Conservation (phyloP, 495 filamentous ascomycete species). For the Aspergillus nanangensis region DNA sequence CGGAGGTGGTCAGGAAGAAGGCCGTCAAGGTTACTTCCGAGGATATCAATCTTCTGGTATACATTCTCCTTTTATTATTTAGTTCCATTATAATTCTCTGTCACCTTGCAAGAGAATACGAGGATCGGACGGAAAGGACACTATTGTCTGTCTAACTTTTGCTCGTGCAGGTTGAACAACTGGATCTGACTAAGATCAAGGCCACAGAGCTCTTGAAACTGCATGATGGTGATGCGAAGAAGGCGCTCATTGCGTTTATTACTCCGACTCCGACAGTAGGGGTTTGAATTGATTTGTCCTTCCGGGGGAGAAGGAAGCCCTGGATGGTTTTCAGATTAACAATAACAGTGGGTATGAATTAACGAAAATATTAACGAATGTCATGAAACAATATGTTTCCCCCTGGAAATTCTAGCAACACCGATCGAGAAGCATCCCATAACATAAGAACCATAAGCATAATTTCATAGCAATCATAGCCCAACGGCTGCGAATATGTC, state of each 20-base stretch:
- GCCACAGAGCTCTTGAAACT: conserved; percentile 78
- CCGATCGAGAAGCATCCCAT: too few relatives aligned
- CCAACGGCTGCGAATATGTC: too few relatives aligned
- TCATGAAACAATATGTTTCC: neutral
- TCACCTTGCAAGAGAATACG: neutral
- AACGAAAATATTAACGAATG: neutral
- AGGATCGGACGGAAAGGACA: too few relatives aligned
- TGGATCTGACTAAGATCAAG: conserved; percentile 73
- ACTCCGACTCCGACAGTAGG: conserved; percentile 28
- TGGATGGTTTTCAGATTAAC: too few relatives aligned
- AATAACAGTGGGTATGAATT: neutral
- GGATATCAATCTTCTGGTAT: conserved; percentile 64
- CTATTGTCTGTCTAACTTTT: conserved; percentile 1
- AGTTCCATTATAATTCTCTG: neutral
- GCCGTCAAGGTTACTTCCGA: conserved; percentile 60
- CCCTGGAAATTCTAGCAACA: too few relatives aligned
- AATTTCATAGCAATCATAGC: neutral
- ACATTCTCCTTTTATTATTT: conserved; percentile 23
- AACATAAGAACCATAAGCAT: neutral
- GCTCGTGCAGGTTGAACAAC: conserved; percentile 60
- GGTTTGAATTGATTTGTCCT: neutral
- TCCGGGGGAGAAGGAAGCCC: neutral
- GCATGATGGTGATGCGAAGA: conserved; percentile 72
- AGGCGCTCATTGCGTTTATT: conserved; percentile 65
- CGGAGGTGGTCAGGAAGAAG: conserved; percentile 41